Evolutionary conservation across 2,329 filamentous ascomycete genomes (phyloP).

Genomic region (Fusarium metavorans): DNA sequence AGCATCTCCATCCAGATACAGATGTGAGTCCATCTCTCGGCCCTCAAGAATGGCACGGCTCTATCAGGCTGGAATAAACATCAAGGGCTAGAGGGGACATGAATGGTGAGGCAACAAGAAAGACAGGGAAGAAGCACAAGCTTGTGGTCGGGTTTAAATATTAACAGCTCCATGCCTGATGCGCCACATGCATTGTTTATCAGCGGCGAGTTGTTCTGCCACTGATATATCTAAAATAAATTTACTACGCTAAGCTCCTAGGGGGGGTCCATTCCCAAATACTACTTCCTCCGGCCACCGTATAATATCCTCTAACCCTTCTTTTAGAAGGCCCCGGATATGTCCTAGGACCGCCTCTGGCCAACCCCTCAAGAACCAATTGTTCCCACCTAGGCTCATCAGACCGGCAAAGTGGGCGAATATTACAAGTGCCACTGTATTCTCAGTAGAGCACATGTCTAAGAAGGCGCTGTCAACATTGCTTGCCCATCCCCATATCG

Average conservation of each 20-base stretch:
- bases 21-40: too few relatives aligned
- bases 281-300: neutral
- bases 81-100: too few relatives aligned
- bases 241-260: neutral
- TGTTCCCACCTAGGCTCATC: neutral
- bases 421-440: neutral
- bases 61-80: too few relatives aligned
- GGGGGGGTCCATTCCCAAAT: neutral
- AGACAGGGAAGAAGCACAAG: too few relatives aligned
- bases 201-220: too few relatives aligned
- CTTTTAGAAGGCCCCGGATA: neutral
- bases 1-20: too few relatives aligned
- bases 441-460: neutral
- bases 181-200: too few relatives aligned
- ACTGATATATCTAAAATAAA: neutral
- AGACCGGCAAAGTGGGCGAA: neutral
- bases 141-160: too few relatives aligned
- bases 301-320: neutral
- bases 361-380: neutral
- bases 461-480: neutral
- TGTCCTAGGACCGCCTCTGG: neutral
- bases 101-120: too few relatives aligned
- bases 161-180: too few relatives aligned
- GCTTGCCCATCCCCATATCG: conserved; percentile 5
- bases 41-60: too few relatives aligned